phyloP scores from a whole-genome alignment of 441 rosid genomes.

The Brassica balearica region DNA sequence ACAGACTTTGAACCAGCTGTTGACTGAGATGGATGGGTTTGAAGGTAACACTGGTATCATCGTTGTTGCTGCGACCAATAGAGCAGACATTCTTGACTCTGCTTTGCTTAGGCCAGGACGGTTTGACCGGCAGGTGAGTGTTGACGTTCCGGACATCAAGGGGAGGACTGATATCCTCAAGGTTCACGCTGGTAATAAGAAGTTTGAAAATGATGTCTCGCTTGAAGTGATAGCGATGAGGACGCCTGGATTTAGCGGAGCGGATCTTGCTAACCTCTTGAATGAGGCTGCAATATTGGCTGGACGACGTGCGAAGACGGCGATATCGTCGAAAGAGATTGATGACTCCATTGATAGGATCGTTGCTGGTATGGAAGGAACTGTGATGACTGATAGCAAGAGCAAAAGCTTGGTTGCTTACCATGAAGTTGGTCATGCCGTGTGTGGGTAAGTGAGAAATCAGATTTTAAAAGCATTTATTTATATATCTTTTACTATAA shows the following conservation, averaged over 20 bases:
- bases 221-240: conserved; percentile 88
- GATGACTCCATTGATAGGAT: conserved; percentile 93
- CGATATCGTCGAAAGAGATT: conserved; percentile 77
- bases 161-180: conserved; percentile 40
- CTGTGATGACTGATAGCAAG: conserved; percentile 83
- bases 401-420: conserved; percentile 75
- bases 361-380: conserved; percentile 95
- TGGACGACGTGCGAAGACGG: conserved; percentile 83
- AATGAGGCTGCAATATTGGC: conserved; percentile 92
- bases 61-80: conserved; percentile 6
- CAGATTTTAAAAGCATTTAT: no score
- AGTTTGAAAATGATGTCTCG: conserved; percentile 80
- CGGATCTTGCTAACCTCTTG: conserved; percentile 88
- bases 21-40: conserved; percentile 10
- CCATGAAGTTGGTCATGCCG: conserved; percentile 95
- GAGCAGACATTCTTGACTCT: conserved; percentile 6
- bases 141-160: conserved; percentile 40
- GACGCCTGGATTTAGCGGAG: conserved; percentile 94
- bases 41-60: conserved; percentile 12
- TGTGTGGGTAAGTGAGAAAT: conserved; percentile 52
- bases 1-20: conserved; percentile 1
- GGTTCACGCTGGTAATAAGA: conserved; percentile 52
- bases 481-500: no score
- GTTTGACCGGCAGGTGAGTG: conserved; percentile 26
- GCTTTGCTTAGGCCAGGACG: conserved; percentile 13